These are phyloP conservation scores for Didymella pomorum DNA, from an alignment of 2,329 filamentous ascomycete genomes.

Conservation along the genomic window DNA sequence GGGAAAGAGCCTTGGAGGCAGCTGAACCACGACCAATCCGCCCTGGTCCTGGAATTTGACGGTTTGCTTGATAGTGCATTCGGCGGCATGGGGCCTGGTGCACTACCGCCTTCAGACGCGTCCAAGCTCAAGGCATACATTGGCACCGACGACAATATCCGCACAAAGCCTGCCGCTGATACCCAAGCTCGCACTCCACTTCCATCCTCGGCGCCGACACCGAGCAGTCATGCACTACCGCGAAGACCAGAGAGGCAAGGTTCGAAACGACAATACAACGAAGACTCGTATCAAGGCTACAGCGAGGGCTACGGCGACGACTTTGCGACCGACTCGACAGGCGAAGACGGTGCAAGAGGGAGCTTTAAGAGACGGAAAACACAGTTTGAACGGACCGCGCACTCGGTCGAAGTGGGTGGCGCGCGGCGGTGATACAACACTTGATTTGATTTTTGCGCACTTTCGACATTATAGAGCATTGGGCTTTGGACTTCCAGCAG, in stretches of 20 bases:
- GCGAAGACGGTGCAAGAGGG: slow-evolving; percentile 65
- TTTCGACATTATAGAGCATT: slow-evolving; percentile 20
- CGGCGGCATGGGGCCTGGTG: slow-evolving; percentile 52
- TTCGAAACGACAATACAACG: slow-evolving; percentile 79
- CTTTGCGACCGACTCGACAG: slow-evolving; percentile 72
- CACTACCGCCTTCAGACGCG: slow-evolving; percentile 52
- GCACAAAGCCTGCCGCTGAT: slow-evolving; percentile 40
- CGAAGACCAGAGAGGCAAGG: slow-evolving; percentile 68
- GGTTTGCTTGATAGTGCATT: slow-evolving; percentile 53
- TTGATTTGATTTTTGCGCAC: slow-evolving; percentile 14
- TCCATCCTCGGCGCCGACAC: slow-evolving; percentile 36
- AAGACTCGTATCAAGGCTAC: slow-evolving; percentile 78
- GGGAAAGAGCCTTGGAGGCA: slow-evolving; percentile 52
- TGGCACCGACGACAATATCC: slow-evolving; percentile 53
- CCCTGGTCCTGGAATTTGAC: slow-evolving; percentile 34
- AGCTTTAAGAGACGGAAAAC: slow-evolving; percentile 47
- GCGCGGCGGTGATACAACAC: slow-evolving; percentile 40
- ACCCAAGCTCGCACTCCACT: slow-evolving; percentile 31
- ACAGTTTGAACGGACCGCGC: slow-evolving; percentile 46
- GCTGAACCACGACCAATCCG: slow-evolving; percentile 39
- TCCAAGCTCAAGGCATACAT: slow-evolving; percentile 54
- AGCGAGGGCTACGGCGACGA: slow-evolving; percentile 75
- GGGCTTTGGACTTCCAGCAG: slow-evolving; percentile 16
- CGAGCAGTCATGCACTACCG: slow-evolving; percentile 50
- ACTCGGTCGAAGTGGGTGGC: slow-evolving; percentile 48